Base-by-base conservation (phyloP, 768 basidiomycete species). In the Phlegmacium glaucopus region DNA sequence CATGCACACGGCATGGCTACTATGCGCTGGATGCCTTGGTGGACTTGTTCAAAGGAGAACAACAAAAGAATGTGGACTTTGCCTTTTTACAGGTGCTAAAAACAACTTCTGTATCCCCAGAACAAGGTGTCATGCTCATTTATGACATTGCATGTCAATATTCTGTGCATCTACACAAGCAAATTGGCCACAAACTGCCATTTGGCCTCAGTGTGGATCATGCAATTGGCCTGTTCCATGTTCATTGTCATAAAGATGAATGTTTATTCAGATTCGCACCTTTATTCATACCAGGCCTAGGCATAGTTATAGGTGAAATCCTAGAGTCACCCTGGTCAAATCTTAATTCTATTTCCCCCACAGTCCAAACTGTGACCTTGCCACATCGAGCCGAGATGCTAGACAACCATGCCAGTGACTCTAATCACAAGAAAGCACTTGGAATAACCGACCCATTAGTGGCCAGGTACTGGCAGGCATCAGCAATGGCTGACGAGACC, bases 351-450 rank as follows among this genome's bases (percentile, higher is more conserved):
- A 54, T 56, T n/a, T 56, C 50, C 2, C 37, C 45, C 4, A 50
- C 38, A 10, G 48, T 47, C 2, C 42, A 42, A 6, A 57, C 48
- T 1, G 54, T 55, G 22, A 56, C 58, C 10, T 17, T 52, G 6
- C 42, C 60, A 0, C 42, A 50, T 29, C 40, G 53, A 2, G 44
- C 44, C 4, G 57, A 65, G 36, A 49, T 55, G 2, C 39, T 63
- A 3, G 57, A 63, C 41, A 54, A 63, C 46, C 59, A 62, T 37
- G 59, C 59, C 32, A 63, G 57, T n/a, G n/a, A n/a, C n/a, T n/a
- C n/a, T n/a, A n/a, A n/a, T n/a, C n/a, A n/a, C n/a, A n/a, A n/a
- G n/a, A 62, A 63, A 36, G 16, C 53, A 17, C 16, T 58, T 1
- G 38, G 30, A 1, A 63, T 61, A n/a, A 34, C 38, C 36, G 6